Evolutionary conservation across 768 basidiomycete genomes (phyloP), one percentile per base, ranked within the genome.

Genomic region (Macrolepiota albuminosa): DNA sequence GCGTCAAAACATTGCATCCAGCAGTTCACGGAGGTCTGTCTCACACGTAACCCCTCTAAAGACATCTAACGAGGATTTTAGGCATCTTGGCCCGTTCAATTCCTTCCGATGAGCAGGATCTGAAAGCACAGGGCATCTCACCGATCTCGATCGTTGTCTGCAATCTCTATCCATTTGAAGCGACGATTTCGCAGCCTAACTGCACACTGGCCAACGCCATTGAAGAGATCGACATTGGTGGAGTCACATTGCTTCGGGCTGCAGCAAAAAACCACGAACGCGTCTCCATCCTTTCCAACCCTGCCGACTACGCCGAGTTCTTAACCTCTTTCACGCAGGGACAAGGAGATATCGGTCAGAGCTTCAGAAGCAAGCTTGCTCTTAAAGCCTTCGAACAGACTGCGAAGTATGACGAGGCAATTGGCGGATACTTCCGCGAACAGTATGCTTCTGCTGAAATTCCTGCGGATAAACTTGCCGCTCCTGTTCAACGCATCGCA

Each of bases 341-440:
- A 52, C 77, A 84, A n/a, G 91, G 90, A 4, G 82, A 87, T 55
- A 87, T 96, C 26, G 85, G 84, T 0, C 86, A 89, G 62, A 77
- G 75, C 18, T 72, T 95, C 58, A 79, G 89, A 61, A 88, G 83
- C 71, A 89, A 85, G 57, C 79, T 98, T 48, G 97, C 97, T 5
- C 78, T 99, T 68, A 97, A 98, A 78, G 97, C 97, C 1, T 99
- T 99, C 68, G 95, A 98, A 74, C 87, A 89, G 85, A 99, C 97
- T 0, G 91, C 95, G 3, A 82, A 81, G 59, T 99, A 99, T 72
- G 97, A 99, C 73, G 89, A 89, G 18, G 95, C 95, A 16, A 99
- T 99, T 69, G 88, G 93, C 61, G 91, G 87, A 40, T 99, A 99
- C 76, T 98, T 99, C 81, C 84, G 97, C 64, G 90, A 93, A 69